Base-by-base conservation (phyloP, 106 monocot genomes). In the Dactylorhiza incarnata region DNA sequence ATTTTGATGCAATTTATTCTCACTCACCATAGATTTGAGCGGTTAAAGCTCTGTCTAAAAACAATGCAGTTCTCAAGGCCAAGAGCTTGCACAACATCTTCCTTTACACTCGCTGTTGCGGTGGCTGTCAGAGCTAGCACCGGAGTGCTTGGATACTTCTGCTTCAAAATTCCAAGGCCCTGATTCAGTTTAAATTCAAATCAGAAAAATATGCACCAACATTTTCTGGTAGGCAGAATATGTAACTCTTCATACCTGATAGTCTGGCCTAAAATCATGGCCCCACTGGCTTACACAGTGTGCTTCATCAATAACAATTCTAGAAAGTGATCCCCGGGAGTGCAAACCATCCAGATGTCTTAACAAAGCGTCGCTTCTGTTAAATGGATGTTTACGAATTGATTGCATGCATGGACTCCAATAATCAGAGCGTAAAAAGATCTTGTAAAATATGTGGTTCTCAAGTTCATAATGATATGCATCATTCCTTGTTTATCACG, bases 241-340 rank as follows among this genome's bases (percentile, higher is more conserved):
- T 22, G 44, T 48, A 22, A 48, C 5, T 17, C 23, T 17, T 49
- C 68, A 75, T 76, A 99, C 99, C 91, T 99, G 94, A 76, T 99
- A 99, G 76, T 99, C 99, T 48, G 99, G 99, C 62, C 99, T 83
- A 81, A 99, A 99, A 86, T 99, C 99, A 76, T 99, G 99, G 25
- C 99, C 99, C 99, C 99, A 99, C 76, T 99, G 94, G 83, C 99
- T 99, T 15, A 99, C 89, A 86, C 99, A 99, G 81, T 99, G 99
- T 74, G 99, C 99, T 92, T 99, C 99, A 82, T 99, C 99, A 85
- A 99, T 99, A 23, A 99, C 99, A 85, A 99, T 94, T 81, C 99
- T 94, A 79, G 87, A 85, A 78, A 99, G 87, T 83, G 74, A 86
- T 43, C 82, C 87, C 59, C 84, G 81, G 5, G 83, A 76, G 83